Evolutionary conservation across 2,329 filamentous ascomycete species (phyloP).

Genomic region (Penicillium verrucosum): DNA sequence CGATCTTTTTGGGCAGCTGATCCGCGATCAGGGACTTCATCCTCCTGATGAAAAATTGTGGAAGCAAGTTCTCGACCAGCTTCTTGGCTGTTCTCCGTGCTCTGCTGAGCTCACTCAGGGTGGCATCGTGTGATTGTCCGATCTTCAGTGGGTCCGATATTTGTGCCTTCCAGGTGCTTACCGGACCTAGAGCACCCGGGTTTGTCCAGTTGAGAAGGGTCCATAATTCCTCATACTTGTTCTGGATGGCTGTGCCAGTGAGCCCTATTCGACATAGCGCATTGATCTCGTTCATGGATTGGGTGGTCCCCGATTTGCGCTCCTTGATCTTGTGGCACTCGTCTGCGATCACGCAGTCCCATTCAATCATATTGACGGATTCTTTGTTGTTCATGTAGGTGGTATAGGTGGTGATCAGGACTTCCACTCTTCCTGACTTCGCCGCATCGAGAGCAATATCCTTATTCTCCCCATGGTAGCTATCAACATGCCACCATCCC

Average conservation of each 20-base stretch:
- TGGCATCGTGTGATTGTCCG: slow-evolving; percentile 91
- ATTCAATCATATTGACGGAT: slow-evolving; percentile 77
- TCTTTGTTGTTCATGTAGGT: slow-evolving; percentile 77
- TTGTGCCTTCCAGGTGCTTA: slow-evolving; percentile 71
- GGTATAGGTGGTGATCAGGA: slow-evolving; percentile 90
- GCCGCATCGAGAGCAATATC: slow-evolving; percentile 71
- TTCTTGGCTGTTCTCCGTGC: slow-evolving; percentile 79
- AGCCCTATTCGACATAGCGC: slow-evolving; percentile 87
- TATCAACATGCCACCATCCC: slow-evolving; percentile 92
- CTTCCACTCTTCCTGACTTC: slow-evolving; percentile 71
- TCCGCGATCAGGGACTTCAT: slow-evolving; percentile 91
- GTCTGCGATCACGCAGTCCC: slow-evolving; percentile 93
- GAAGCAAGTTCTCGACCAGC: slow-evolving; percentile 81
- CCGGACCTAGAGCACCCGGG: slow-evolving; percentile 66
- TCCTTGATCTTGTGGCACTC: slow-evolving; percentile 92
- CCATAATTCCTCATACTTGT: slow-evolving; percentile 97
- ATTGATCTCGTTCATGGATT: slow-evolving; percentile 86
- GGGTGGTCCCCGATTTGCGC: slow-evolving; percentile 69
- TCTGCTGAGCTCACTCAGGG: slow-evolving; percentile 72
- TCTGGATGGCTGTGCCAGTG: slow-evolving; percentile 95
- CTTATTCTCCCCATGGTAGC: slow-evolving; percentile 72
- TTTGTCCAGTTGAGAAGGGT: slow-evolving; percentile 95
- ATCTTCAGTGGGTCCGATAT: slow-evolving; percentile 78
- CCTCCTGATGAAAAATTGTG: slow-evolving; percentile 82
- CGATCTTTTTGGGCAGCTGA: slow-evolving; percentile 90